These are phyloP conservation scores for Cercospora brassicicola DNA, from an alignment of 2,329 filamentous ascomycete species.

Conservation along the genomic window DNA sequence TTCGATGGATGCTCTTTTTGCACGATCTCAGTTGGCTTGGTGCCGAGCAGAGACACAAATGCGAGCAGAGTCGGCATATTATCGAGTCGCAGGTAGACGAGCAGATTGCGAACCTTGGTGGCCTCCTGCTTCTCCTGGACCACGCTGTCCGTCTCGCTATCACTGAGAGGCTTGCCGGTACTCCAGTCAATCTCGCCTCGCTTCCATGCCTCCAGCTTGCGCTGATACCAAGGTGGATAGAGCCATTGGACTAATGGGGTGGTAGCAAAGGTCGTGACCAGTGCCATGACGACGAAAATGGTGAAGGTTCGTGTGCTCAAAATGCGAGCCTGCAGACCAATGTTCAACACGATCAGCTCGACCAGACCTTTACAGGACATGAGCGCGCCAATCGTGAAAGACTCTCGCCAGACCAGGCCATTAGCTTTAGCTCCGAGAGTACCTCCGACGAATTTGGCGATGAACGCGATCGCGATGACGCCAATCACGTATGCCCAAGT, in stretches of 20 bases:
- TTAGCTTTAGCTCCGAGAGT: constrained; percentile 73
- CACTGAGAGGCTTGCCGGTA: constrained; percentile 53
- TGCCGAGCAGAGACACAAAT: constrained; percentile 76
- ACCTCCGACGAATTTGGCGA: constrained; percentile 81
- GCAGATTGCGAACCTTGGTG: constrained; percentile 61
- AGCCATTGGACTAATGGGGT: constrained; percentile 72
- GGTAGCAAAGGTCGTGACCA: constrained; percentile 80
- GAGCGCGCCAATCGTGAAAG: constrained; percentile 78
- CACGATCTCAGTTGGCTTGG: constrained; percentile 46
- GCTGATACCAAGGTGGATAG: constrained; percentile 76
- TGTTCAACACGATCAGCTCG: constrained; percentile 65
- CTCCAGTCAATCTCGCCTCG: constrained; percentile 91
- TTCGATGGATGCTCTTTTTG: constrained; percentile 43
- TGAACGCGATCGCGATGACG: constrained; percentile 77
- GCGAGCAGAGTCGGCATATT: constrained; percentile 80
- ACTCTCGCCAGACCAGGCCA: constrained; percentile 86
- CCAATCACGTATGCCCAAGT: constrained; percentile 90
- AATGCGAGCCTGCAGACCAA: constrained; percentile 42
- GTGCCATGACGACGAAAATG: constrained; percentile 91
- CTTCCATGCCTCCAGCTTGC: constrained; percentile 72
- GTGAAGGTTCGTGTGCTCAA: constrained; percentile 80
- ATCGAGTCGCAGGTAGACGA: constrained; percentile 82
- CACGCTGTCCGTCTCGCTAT: constrained; percentile 35
- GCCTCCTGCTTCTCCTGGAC: constrained; percentile 53
- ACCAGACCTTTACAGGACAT: constrained; percentile 98